Conservation (phyloP, 1,139 yeast genomes). For the Nakaseomyces sp. region DNA sequence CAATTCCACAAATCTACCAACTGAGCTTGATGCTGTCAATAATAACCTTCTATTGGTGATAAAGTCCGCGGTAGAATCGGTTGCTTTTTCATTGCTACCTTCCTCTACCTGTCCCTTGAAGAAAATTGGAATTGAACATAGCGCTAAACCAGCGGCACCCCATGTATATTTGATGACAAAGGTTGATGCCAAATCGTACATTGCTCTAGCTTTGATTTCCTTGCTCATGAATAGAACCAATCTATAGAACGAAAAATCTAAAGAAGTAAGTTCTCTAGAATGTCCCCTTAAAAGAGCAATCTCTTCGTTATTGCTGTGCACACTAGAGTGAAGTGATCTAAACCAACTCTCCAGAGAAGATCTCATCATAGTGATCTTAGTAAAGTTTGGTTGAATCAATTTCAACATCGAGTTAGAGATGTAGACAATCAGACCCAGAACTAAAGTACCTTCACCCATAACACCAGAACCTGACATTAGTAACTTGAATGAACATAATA, state of each 20-base stretch:
- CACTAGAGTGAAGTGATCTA: constrained; percentile 71
- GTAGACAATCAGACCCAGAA: constrained; percentile 74
- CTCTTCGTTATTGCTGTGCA: constrained; percentile 75
- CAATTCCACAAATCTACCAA: constrained; percentile 79
- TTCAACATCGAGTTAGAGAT: constrained; percentile 66
- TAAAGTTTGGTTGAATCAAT: constrained; percentile 83
- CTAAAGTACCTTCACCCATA: constrained; percentile 76
- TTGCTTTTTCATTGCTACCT: constrained; percentile 37
- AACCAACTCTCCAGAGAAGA: constrained; percentile 82
- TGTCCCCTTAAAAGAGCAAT: constrained; percentile 83
- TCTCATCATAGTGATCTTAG: constrained; percentile 66
- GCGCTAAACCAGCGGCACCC: constrained; percentile 88
- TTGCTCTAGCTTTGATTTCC: constrained; percentile 67
- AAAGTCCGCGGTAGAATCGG: constrained; percentile 61
- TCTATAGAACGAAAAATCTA: constrained; percentile 76
- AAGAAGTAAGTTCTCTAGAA: constrained; percentile 61
- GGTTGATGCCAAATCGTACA: constrained; percentile 69
- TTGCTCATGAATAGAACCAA: constrained; percentile 70
- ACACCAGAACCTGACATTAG: constrained; percentile 51
- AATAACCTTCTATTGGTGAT: constrained; percentile 85
- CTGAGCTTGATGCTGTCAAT: constrained; percentile 77
- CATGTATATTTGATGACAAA: constrained; percentile 86
- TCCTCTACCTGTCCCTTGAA: constrained; percentile 34
- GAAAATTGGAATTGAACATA: constrained; percentile 87
- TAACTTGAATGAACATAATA: constrained; percentile 75